Evolutionary conservation across 2,329 filamentous ascomycete genomes (phyloP), one percentile per base, ranked within the genome.

Genomic region (Iodosphaeria phyllophila): DNA sequence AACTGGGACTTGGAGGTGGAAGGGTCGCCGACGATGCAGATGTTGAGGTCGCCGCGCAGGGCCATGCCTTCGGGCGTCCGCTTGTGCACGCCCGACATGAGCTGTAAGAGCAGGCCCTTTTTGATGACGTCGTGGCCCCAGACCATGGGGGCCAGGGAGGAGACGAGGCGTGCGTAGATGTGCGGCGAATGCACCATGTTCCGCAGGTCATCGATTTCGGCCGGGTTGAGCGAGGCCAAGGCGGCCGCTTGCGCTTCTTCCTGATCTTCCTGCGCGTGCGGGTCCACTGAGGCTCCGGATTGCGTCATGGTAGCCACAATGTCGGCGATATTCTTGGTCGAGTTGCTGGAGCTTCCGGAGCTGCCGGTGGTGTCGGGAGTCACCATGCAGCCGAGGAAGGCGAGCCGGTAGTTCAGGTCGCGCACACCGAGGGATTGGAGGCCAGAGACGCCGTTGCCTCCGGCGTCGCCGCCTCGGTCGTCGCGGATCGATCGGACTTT

Each of bases 1-100:
- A 98, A 98, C 41, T 98, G 89, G 16, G 84, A 93, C 50, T 98
- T 98, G 35, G 82, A 92, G 2, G 89, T 98, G 8, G 80, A 92
- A 1, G 89, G 89, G 44, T 98, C 89, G 31, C 89, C 89, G 30
- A 98, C 89, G 37, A 98, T 80, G 51, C 89, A 98, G 33, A 98
- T 92, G 54, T 98, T 98, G 58, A 98, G 84, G 44, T 98, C 89
- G 37, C 89, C 89, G 64, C 89, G 74, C 21, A 98, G 64, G 34
- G 84, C 72, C 82, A 98, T 92, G 32, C 82, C 86, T 52, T 98
- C 89, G 0, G 82, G 66, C 0, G 89, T 98, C 13, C 68, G 67
- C 50, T 98, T 98, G 51, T 73, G 72, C 3, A 98, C 80, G 57
- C 89, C 89, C n/a, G 83, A 80, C 66, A 98, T 82, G 23, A 98